These are phyloP conservation scores for Colletotrichum chrysophilum DNA, from an alignment of 2,329 filamentous ascomycete genomes.

Conservation along the genomic window DNA sequence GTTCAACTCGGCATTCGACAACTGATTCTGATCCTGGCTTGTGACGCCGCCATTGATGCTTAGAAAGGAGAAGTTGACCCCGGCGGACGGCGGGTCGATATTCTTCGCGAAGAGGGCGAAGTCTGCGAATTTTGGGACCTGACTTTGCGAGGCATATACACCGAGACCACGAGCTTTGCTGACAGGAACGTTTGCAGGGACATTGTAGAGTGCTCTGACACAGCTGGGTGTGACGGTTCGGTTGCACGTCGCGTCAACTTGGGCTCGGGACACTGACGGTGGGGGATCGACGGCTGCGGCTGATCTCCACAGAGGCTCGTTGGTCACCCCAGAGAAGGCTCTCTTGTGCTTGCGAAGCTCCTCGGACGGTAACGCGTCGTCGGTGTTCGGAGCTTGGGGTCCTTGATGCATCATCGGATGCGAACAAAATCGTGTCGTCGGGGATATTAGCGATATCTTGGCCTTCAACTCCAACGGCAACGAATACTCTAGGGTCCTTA, in stretches of 20 bases:
- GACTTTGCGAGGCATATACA: constrained; percentile 40
- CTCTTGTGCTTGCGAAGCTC: constrained; percentile 2
- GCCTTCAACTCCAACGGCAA: not conserved
- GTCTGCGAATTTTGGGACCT: constrained; percentile 59
- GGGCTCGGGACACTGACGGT: not conserved
- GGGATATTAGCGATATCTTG: constrained; percentile 52
- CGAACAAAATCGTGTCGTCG: constrained; percentile 40
- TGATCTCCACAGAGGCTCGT: not conserved
- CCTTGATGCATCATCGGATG: constrained; percentile 31
- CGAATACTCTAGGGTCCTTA: constrained; percentile 37
- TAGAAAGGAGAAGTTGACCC: constrained; percentile 61
- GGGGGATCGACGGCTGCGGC: not conserved
- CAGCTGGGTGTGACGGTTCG: constrained; percentile 47
- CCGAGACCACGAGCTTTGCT: constrained; percentile 30
- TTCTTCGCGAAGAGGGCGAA: constrained; percentile 59
- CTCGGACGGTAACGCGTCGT: accelerated
- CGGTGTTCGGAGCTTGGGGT: not conserved
- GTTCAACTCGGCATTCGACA: constrained; percentile 38
- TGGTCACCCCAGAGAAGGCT: not conserved
- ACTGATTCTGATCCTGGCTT: constrained; percentile 43
- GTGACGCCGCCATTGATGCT: constrained; percentile 59
- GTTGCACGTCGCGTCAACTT: constrained; percentile 35
- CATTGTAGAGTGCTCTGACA: constrained; percentile 48
- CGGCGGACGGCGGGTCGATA: constrained; percentile 56
- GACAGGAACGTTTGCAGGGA: constrained; percentile 38